Evolutionary conservation across 352 stramenopile genomes (phyloP), one percentile per base, ranked within the genome.

Genomic region (Globisporangium spiculum): DNA sequence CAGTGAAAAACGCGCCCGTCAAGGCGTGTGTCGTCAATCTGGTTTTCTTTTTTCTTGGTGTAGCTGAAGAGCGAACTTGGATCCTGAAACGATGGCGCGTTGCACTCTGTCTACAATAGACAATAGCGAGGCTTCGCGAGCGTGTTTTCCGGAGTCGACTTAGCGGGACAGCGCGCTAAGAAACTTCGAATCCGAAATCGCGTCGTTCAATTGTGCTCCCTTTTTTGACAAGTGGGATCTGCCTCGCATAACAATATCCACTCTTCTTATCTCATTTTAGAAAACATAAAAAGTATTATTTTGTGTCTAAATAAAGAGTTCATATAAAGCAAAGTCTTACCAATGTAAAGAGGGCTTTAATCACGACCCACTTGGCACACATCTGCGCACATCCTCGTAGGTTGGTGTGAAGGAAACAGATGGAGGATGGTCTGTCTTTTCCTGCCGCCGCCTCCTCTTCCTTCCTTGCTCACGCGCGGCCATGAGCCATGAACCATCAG

Each of bases 391-490:
- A 55, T 55, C 48, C 48, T 55, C n/a, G 46, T 7, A 55, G n/a
- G 20, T 16, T 46, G 38, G 38, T 16, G 22, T n/a, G n/a, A 58
- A 32, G 26, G 26, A 36, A 59, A 59, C 53, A 59, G 53, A 59
- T 59, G 53, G 53, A 10, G 52, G 6, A 26, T 59, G 53, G 24
- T 14, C 53, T 59, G 53, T 41, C 53, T 59, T 59, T 59, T 30
- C 53, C 53, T 38, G 12, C 53, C 53, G 14, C 9, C 24, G 34
- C 52, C 26, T 59, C 53, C 12, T 59, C 53, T 38, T 59, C 53
- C 53, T 59, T 30, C 24, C 9, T 26, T n/a, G 48, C 41, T 27
- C 16, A 0, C 8, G n/a, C 24, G 41, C 41, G 41, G 41, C 16
- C 41, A 50, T 50, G 41, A 10, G 7, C 41, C 16, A 50, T 50